phyloP scores from a whole-genome alignment of 2,329 filamentous ascomycete species.

The Zalaria obscura region DNA sequence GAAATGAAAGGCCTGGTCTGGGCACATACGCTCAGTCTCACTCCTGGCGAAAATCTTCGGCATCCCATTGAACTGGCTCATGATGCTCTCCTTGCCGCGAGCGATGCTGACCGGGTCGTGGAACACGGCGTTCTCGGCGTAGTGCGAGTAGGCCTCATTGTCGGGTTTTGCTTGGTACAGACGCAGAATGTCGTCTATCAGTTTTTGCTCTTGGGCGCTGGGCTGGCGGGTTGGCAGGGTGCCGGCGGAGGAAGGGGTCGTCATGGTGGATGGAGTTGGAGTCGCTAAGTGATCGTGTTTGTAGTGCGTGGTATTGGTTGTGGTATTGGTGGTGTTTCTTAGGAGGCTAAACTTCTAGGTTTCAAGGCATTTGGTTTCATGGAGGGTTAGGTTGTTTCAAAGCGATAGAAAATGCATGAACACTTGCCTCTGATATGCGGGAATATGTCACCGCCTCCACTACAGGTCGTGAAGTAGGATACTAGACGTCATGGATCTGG shows the following conservation, averaged over 20 bases:
- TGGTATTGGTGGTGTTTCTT: no score
- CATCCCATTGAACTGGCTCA: constrained; percentile 15
- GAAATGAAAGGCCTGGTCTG: no score
- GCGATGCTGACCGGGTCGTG: constrained; percentile 15
- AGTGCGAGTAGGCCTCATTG: constrained; percentile 12
- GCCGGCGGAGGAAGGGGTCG: not conserved
- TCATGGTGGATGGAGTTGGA: not conserved
- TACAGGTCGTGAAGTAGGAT: no score
- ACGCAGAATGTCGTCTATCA: constrained; percentile 13
- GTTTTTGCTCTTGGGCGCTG: constrained; percentile 3
- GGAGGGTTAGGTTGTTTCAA: no score
- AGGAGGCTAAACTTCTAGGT: no score
- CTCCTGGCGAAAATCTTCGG: constrained; percentile 13
- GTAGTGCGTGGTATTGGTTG: no score
- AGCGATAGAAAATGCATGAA: no score
- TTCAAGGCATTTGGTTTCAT: no score
- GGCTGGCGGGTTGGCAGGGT: not conserved
- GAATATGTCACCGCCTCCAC: no score
- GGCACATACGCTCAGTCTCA: constrained; percentile 8
- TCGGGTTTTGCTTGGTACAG: constrained; percentile 11
- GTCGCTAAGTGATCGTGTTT: no score
- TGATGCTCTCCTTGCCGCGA: constrained; percentile 12
- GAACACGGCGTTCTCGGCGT: constrained; percentile 12
- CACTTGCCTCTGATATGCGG: no score
- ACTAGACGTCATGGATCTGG: no score